phyloP scores from a whole-genome alignment of 129 eudicot genomes.

The Gnaphalium uliginosum region DNA sequence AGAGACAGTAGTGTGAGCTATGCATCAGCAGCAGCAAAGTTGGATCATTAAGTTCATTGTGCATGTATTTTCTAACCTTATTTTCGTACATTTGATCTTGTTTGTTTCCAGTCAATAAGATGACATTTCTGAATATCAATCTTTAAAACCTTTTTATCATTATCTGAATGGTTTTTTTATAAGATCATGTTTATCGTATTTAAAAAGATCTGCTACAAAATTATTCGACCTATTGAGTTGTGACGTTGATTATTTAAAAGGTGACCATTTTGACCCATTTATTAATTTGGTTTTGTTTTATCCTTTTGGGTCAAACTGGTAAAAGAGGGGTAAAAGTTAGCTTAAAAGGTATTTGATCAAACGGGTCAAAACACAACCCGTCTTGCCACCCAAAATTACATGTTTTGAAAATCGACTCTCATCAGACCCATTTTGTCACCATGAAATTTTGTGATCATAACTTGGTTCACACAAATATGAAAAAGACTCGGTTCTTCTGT shows the following conservation, averaged over 20 bases:
- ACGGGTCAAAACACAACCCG: background rate
- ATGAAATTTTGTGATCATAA: background rate
- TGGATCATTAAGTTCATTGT: slow-evolving; percentile 37
- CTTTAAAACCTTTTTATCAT: background rate
- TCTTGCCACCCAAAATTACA: background rate
- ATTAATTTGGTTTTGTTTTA: background rate
- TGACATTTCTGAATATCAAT: slow-evolving; percentile 13
- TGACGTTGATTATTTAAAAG: background rate
- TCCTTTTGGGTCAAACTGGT: background rate
- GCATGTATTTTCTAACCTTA: slow-evolving; percentile 19
- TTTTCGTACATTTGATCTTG: slow-evolving; percentile 14
- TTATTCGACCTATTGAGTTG: background rate
- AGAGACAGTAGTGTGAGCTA: slow-evolving; percentile 98
- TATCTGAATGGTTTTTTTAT: background rate
- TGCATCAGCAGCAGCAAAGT: slow-evolving; percentile 91
- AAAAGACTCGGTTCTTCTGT: background rate
- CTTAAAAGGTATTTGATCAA: background rate
- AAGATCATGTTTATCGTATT: background rate
- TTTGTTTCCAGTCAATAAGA: slow-evolving; percentile 32
- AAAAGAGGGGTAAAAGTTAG: background rate
- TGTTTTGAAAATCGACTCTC: background rate
- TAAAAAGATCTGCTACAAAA: background rate
- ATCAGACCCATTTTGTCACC: background rate
- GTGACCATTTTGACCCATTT: background rate
- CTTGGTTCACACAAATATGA: background rate